Percentiles rank a stretch among this genome's conserved stretches.
These are phyloP conservation scores for Warburgia ugandensis DNA, from an alignment of 164 flowering plant genomes.

Conservation along the genomic window DNA sequence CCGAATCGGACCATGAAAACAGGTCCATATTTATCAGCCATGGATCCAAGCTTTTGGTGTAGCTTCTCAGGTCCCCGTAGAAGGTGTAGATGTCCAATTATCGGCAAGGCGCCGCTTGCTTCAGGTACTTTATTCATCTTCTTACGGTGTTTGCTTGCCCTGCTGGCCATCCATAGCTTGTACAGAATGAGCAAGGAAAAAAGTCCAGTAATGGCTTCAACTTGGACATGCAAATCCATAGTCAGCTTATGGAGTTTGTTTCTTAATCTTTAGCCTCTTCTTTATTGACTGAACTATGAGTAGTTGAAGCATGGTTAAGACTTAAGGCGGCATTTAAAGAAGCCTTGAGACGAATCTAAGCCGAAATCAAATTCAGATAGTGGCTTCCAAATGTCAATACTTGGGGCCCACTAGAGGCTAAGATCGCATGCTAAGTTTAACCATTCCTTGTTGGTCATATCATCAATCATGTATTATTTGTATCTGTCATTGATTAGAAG, in stretches of 20 bases:
- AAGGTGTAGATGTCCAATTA: constrained; percentile 19
- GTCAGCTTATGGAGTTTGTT: background rate
- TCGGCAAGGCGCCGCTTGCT: constrained; percentile 11
- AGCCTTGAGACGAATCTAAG: too few relatives aligned
- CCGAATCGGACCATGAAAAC: constrained; percentile 13
- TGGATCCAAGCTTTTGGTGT: constrained; percentile 2
- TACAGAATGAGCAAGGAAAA: constrained; percentile 1
- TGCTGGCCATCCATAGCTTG: constrained; percentile 2
- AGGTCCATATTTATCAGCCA: constrained; percentile 19
- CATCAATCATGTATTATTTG: too few relatives aligned
- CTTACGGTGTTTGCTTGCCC: background rate
- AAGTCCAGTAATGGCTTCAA: background rate
- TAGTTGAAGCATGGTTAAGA: too few relatives aligned
- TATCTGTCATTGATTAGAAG: too few relatives aligned
- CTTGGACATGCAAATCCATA: constrained; percentile 1
- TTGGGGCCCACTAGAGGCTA: too few relatives aligned
- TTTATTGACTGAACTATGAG: too few relatives aligned
- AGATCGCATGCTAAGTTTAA: too few relatives aligned
- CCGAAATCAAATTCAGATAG: too few relatives aligned
- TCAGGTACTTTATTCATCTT: constrained; percentile 9
- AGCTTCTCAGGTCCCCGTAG: background rate
- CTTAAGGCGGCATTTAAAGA: too few relatives aligned
- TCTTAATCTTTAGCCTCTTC: too few relatives aligned
- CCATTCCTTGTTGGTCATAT: too few relatives aligned
- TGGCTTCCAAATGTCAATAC: too few relatives aligned